Percentiles rank a stretch among this genome's conserved stretches.
phyloP scores from a whole-genome alignment of 1,284 basidiomycete species.

The Lignosus rhinocerotis region DNA sequence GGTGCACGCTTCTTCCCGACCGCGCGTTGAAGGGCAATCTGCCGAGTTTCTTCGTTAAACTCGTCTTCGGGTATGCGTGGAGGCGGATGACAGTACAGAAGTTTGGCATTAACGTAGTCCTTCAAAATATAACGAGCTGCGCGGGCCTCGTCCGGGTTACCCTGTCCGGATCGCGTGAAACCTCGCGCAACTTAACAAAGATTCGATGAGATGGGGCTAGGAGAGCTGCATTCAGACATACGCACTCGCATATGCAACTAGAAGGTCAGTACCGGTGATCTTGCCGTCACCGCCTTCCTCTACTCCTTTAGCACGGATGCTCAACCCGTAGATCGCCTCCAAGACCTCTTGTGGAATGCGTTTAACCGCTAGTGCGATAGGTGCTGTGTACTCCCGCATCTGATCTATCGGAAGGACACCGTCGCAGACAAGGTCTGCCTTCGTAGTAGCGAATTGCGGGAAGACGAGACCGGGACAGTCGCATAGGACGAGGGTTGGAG shows the following conservation, averaged over 20 bases:
- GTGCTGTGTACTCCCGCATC: conserved; percentile 92
- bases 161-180: conserved; percentile 91
- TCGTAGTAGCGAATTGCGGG: conserved; percentile 96
- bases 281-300: conserved; percentile 89
- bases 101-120: conserved; percentile 95
- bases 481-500: conserved; percentile 87
- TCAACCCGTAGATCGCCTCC: conserved; percentile 88
- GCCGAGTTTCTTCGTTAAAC: conserved; percentile 81
- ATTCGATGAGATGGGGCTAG: conserved; percentile 10
- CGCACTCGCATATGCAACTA: conserved; percentile 90
- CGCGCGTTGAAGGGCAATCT: conserved; percentile 58
- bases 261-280: conserved; percentile 81
- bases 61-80: conserved; percentile 66
- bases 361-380: conserved; percentile 78
- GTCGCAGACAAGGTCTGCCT: conserved; percentile 94
- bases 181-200: conserved; percentile 80
- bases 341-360: conserved; percentile 86
- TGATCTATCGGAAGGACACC: conserved; percentile 99
- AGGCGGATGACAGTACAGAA: conserved; percentile 90
- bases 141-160: conserved; percentile 96
- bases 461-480: conserved; percentile 99
- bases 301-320: conserved; percentile 62
- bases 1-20: conserved; percentile 84
- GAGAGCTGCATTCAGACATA: conserved; percentile 22
- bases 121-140: conserved; percentile 94